A percentile compares a stretch with the other conserved stretches of the same genome.
Conservation (phyloP, 352 stramenopile species). For the Phytophthora multivora region DNA sequence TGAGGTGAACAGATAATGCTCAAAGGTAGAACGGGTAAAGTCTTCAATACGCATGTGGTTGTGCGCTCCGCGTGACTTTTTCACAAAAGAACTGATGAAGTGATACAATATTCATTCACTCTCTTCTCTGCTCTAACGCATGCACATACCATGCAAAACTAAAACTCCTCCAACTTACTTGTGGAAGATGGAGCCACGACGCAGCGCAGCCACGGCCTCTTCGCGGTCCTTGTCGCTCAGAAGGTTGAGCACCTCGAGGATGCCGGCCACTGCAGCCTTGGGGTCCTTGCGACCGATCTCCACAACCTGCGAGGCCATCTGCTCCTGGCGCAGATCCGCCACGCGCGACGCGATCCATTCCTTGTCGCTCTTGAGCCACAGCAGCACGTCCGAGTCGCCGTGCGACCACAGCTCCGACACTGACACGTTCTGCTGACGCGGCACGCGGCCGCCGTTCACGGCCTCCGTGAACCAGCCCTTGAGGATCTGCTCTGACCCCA, state of each 20-base stretch:
- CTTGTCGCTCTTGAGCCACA: conserved; percentile 82
- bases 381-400: conserved; percentile 80
- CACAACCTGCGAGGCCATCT: conserved; percentile 79
- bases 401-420: conserved; percentile 68
- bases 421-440: conserved; percentile 63
- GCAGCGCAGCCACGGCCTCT: conserved; percentile 76
- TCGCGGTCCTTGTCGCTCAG: conserved; percentile 87
- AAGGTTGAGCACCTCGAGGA: conserved; percentile 84
- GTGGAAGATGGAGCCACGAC: conserved; percentile 88
- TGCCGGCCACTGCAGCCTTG: conserved; percentile 84
- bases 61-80: no score
- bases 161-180: conserved; percentile 43
- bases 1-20: no score
- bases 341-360: conserved; percentile 76
- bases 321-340: conserved; percentile 58
- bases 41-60: no score
- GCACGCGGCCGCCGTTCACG: conserved; percentile 75
- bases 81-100: conserved; percentile 24
- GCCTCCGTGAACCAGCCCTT: conserved; percentile 85
- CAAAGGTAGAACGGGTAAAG: no score
- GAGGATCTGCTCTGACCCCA: conserved; percentile 60
- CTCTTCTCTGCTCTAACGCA: conserved; percentile 29
- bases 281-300: conserved; percentile 76
- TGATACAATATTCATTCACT: conserved; percentile 35
- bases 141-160: conserved; percentile 31